Evolutionary conservation across 2,329 filamentous ascomycete species (phyloP), one percentile per base, ranked within the genome.

Genomic region (Pseudogymnoascus sp.): DNA sequence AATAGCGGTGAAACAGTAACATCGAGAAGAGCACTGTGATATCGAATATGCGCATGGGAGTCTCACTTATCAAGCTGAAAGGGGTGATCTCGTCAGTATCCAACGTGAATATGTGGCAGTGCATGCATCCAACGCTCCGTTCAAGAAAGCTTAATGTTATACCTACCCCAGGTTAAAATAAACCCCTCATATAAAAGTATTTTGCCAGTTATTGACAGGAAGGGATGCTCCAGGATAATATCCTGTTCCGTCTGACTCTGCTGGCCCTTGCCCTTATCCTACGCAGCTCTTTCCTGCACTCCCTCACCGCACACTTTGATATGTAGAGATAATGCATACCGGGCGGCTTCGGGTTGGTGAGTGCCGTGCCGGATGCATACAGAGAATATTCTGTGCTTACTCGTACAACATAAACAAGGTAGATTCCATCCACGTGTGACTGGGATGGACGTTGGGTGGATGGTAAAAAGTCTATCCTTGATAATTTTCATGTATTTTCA

Each of bases 91-190:
- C 10, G 48, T 34, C 25, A 34, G 28, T 57, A n/a, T 34, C 28
- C 48, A 13, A 51, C 31, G 48, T 57, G 48, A 57, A 57, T 57
- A 34, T 57, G 51, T 57, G 51, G 51, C 51, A 57, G n/a, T 57
- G 51, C 51, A 57, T 34, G 1, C 10, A 3, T 19, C 51, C 28
- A 57, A 19, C 28, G 19, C 5, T 10, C 28, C 8, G 10, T 19
- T 19, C 5, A 57, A 19, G 31, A 16, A 57, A 57, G 11, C 8
- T 34, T 57, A 28, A 8, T 34, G 10, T 57, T 57, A 57, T 57
- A 57, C 19, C 28, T 7, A 14, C 16, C 51, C 11, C 23, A 14
- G 14, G 45, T 54, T 54, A 54, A 34, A 34, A 19, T 31, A 57
- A 57, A 34, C 51, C 51, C 51, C 51, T 57, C 16, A 34, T 34